These are phyloP conservation scores for Fusarium austroafricanum DNA, from an alignment of 2,329 filamentous ascomycete genomes.

Conservation along the genomic window DNA sequence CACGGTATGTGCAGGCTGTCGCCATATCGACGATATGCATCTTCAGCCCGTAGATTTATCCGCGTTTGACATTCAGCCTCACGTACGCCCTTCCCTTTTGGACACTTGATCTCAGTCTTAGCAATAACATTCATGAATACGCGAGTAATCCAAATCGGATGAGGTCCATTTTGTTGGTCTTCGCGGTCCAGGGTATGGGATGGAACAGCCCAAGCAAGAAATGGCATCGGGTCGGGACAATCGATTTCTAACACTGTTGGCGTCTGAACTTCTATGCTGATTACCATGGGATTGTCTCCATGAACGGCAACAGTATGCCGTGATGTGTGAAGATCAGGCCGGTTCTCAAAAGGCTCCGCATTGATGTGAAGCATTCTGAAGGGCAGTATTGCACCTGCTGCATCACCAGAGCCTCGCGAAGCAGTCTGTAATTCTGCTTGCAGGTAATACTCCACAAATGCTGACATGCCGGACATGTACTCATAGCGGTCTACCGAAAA, in stretches of 20 bases:
- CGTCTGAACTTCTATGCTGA: neutral
- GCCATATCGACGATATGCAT: neutral
- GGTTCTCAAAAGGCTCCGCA: neutral
- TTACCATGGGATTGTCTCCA: accelerated
- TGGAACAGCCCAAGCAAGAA: neutral
- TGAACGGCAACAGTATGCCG: accelerated
- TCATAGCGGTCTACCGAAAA: neutral
- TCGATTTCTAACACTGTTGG: neutral
- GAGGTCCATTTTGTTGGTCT: neutral
- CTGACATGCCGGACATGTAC: conserved; percentile 8
- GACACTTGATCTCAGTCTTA: neutral
- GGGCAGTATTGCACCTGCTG: neutral
- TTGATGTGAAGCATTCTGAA: neutral
- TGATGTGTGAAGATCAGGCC: accelerated
- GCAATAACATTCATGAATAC: neutral
- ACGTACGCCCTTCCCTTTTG: neutral
- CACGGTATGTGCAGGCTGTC: neutral
- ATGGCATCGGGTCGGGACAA: neutral
- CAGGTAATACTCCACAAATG: neutral
- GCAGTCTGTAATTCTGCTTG: neutral
- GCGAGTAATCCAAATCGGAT: neutral
- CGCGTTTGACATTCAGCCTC: neutral
- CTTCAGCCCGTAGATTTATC: neutral
- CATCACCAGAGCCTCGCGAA: neutral
- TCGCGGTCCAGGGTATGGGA: accelerated